Evolutionary conservation across 177 flowering plant species (phyloP), one percentile per base, ranked within the genome.

Genomic region (Tripterygium wilfordii): DNA sequence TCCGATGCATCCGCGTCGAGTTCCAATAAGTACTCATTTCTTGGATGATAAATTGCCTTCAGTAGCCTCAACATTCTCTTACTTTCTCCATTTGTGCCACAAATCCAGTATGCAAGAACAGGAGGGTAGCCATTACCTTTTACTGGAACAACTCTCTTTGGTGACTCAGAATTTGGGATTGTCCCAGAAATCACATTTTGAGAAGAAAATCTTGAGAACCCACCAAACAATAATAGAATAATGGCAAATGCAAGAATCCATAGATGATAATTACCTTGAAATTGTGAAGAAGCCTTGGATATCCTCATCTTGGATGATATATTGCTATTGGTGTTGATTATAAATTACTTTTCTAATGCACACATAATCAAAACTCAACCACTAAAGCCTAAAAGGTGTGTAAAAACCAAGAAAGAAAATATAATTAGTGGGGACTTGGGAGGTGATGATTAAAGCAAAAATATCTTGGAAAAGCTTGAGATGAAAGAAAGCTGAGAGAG

Each of bases 31-130:
- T 76, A 79, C 22, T 60, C 64, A 27, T 79, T 79, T 43, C 82
- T 62, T 2, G 85, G 85, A 56, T 79, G 85, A 53, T 79, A 79
- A 7, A 71, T 46, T 1, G 76, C 67, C 37, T 63, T 66, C 47
- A 79, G 26, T 7, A 67, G 60, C 57, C 85, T 60, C 52, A 60
- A 6, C 19, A 79, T 66, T 33, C 45, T 72, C 36, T 39, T 46
- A 1, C 43, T 12, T 0, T 79, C 79, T 8, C 78, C 82, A 5
- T 27, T 51, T 8, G 56, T 24, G 2, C 85, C 82, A 18, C 40
- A 66, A 17, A 79, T 71, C 61, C 58, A 65, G 41, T 79, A 79
- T 22, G 82, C 85, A 9, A 79, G 38, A 12, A 64, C 51, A 19
- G 85, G 85, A 8, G 77, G 79, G 32, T 58, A 42, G 17, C 51